These are phyloP conservation scores for Annulohypoxylon nitens DNA, from an alignment of 495 filamentous ascomycete species.

Conservation along the genomic window DNA sequence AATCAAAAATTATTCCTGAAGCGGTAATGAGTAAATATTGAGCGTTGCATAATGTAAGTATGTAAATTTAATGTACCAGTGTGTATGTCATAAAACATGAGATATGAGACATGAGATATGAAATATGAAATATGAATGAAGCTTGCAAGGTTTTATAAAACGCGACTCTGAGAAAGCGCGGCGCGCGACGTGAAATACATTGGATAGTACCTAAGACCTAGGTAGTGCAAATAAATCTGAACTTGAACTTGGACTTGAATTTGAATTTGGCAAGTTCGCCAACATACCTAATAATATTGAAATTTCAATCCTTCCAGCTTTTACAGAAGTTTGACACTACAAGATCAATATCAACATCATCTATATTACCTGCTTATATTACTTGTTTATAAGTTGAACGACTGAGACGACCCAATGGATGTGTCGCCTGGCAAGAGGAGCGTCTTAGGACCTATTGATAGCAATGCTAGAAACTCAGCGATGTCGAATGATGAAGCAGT, in stretches of 20 bases:
- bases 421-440: slow-evolving; percentile 59
- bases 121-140: no score
- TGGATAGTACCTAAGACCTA: background rate
- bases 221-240: no score
- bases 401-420: slow-evolving; percentile 46
- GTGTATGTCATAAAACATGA: slow-evolving; percentile 17
- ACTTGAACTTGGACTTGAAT: no score
- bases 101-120: background rate
- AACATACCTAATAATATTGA: no score
- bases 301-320: no score
- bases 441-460: slow-evolving; percentile 59
- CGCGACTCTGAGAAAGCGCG: slow-evolving; percentile 13
- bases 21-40: slow-evolving; percentile 39
- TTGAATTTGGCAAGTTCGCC: no score
- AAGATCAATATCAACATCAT: background rate
- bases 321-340: background rate
- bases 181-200: slow-evolving; percentile 3
- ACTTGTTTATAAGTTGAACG: background rate
- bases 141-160: background rate
- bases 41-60: slow-evolving; percentile 17
- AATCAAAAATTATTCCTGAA: background rate
- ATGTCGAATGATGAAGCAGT: slow-evolving; percentile 19
- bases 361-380: background rate
- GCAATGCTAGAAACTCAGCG: slow-evolving; percentile 52
- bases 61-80: background rate